Evolutionary conservation across 2,329 filamentous ascomycete species (phyloP), one percentile per base, ranked within the genome.

Genomic region (Stagonosporopsis tanaceti): DNA sequence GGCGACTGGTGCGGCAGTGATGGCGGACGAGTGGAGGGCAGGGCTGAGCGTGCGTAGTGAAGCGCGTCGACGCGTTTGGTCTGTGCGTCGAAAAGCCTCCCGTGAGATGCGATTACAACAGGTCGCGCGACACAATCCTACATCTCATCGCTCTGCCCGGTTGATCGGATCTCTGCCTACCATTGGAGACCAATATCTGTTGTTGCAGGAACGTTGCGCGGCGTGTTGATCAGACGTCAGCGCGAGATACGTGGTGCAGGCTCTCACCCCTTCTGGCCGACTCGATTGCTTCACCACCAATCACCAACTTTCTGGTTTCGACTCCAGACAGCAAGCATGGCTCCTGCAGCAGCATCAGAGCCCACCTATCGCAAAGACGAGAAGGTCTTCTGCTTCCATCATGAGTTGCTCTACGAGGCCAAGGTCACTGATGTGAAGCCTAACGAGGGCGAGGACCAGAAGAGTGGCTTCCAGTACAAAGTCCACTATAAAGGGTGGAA

Each of bases 401-500:
- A 94, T 79, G 93, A 98, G 72, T 88, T 98, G 79, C 87, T 99
- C 48, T 99, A 99, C 75, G 95, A 99, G 78, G 95, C 95, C 65
- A 98, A 98, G 80, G 89, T 99, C 50, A 86, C 96, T 63, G 93
- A 97, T 64, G 84, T 91, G 30, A 87, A 84, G 67, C 80, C 81
- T 76, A 82, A 84, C 70, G 86, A 89, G 59, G 75, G 80, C 6
- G 81, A 81, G 41, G 89, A 89, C 71, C 89, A 90, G 77, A 88
- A 87, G 75, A 89, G 89, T 60, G 87, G 89, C 32, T 93, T 87
- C 73, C 87, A 92, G 75, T 99, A 96, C 81, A 91, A 91, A 73
- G 91, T 99, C 53, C 95, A 99, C 79, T 99, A 99, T 82, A 98
- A 98, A 79, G 95, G 95, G 72, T 99, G 95, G 95, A 99, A 99